A percentile compares a stretch with the other conserved stretches of the same genome.
These are phyloP conservation scores for Eucalyptus sp. DNA, from an alignment of 345 rosid species.

Conservation along the genomic window DNA sequence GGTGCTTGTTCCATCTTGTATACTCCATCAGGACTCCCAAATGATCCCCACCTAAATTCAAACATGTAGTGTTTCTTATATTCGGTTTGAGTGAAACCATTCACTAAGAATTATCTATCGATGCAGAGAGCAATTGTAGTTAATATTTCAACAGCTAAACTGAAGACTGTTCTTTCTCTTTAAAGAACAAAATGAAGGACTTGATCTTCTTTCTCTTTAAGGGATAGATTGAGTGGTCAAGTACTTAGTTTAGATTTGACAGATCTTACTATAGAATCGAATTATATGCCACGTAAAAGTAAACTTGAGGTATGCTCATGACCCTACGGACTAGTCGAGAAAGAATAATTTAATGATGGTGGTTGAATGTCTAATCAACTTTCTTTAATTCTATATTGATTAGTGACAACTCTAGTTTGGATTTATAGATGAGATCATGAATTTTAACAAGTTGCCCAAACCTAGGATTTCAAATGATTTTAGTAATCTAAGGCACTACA, in stretches of 20 bases:
- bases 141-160: not conserved
- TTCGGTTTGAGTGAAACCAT: not conserved
- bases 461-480: not conserved
- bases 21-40: conserved; percentile 39
- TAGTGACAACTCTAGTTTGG: not conserved
- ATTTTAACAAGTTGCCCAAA: not conserved
- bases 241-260: not conserved
- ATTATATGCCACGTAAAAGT: not conserved
- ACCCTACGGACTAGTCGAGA: not conserved
- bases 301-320: not conserved
- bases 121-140: not conserved
- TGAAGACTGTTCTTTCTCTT: not conserved
- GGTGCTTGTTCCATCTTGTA: conserved; percentile 57
- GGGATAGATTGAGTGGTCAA: not conserved
- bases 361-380: not conserved
- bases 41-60: conserved; percentile 58
- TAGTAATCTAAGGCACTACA: not conserved
- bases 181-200: not conserved
- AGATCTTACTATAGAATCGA: too few relatives aligned
- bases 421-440: not conserved
- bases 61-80: not conserved
- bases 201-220: not conserved
- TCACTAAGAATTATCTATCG: not conserved
- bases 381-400: not conserved
- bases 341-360: not conserved